Conservation (phyloP, 169 alveolate species). For the Eimeria tenella region DNA sequence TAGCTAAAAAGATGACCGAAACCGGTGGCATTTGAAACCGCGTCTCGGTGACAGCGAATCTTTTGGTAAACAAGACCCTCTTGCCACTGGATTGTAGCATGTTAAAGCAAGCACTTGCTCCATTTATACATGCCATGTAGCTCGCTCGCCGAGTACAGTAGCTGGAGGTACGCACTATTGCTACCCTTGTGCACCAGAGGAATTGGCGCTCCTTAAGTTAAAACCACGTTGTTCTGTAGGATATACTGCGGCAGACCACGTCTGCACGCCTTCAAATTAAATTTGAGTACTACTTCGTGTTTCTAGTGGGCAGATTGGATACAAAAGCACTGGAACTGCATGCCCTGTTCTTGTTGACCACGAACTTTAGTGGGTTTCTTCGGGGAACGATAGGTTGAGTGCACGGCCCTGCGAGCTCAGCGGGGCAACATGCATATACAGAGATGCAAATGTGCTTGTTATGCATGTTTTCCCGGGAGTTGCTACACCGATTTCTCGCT, state of each 20-base stretch:
- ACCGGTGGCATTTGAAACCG: background rate
- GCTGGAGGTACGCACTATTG: background rate
- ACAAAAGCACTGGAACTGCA: background rate
- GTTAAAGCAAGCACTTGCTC: background rate
- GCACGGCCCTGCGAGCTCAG: too few species aligned
- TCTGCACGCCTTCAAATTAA: background rate
- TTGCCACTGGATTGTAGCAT: background rate
- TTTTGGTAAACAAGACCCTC: slow-evolving; percentile 10
- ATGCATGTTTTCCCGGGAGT: too few species aligned
- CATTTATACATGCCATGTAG: background rate
- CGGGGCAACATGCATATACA: too few species aligned
- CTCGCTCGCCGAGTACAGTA: background rate
- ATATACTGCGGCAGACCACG: background rate
- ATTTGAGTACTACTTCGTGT: background rate
- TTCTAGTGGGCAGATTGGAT: background rate
- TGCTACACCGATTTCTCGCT: too few species aligned
- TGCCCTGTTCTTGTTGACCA: background rate
- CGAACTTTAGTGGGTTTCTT: background rate
- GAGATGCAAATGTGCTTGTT: too few species aligned
- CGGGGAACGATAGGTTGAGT: too few species aligned
- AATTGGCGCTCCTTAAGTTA: background rate
- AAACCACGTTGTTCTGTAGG: background rate
- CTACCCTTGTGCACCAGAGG: background rate
- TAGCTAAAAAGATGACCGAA: background rate
- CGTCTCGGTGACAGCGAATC: background rate